These are phyloP conservation scores for Iris pallida DNA, from an alignment of 116 monocot species.

Conservation along the genomic window DNA sequence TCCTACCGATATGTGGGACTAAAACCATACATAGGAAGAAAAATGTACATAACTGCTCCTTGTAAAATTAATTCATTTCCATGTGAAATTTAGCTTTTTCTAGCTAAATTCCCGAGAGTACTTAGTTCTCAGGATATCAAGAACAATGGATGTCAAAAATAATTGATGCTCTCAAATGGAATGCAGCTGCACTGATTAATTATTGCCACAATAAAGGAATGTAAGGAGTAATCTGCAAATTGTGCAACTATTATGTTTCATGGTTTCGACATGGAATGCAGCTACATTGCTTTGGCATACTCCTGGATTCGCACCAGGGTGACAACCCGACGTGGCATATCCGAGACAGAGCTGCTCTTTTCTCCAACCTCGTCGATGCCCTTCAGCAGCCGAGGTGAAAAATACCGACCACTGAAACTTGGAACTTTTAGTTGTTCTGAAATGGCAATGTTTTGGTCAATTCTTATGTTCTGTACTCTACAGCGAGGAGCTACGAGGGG, in stretches of 20 bases:
- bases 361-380: slow-evolving; percentile 59
- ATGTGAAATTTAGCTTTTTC: neutral
- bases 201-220: neutral
- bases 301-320: slow-evolving; percentile 34
- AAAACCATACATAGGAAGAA: too few species aligned
- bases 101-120: neutral
- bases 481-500: slow-evolving; percentile 92
- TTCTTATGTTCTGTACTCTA: slow-evolving; percentile 3
- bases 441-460: neutral
- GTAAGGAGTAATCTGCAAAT: neutral
- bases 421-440: neutral
- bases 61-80: neutral
- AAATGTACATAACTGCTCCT: too few species aligned
- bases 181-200: neutral
- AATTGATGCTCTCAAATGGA: neutral
- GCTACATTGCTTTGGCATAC: slow-evolving; percentile 88
- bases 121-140: neutral
- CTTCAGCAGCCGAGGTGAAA: slow-evolving; percentile 83
- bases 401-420: slow-evolving; percentile 4
- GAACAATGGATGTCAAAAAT: neutral
- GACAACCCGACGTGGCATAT: slow-evolving; percentile 39
- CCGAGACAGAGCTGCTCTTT: slow-evolving; percentile 47
- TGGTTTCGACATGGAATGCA: slow-evolving; percentile 17
- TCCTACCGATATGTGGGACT: too few species aligned
- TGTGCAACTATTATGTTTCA: neutral